A percentile compares a stretch with the other conserved stretches of the same genome.
phyloP scores from a whole-genome alignment of 1,284 basidiomycete genomes.

The Coniferiporia sulphurascens region DNA sequence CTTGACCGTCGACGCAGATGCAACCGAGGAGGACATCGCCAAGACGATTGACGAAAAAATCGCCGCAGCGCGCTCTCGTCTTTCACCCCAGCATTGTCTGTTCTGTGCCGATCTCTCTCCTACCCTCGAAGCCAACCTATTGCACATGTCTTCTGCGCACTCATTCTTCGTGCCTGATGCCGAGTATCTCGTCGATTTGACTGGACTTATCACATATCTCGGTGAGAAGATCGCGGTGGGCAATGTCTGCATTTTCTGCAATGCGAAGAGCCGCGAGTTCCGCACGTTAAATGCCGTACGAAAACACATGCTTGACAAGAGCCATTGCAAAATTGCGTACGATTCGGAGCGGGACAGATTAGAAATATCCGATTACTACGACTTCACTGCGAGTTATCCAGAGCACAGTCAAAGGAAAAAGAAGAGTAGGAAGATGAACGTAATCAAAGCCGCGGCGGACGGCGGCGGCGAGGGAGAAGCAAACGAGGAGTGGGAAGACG shows the following conservation, averaged over 20 bases:
- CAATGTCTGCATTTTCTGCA: constrained; percentile 93
- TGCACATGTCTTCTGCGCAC: constrained; percentile 85
- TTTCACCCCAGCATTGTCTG: constrained; percentile 71
- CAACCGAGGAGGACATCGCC: constrained; percentile 47
- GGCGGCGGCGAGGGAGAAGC: constrained; percentile 32
- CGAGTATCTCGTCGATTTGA: constrained; percentile 82
- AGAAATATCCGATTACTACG: constrained; percentile 92
- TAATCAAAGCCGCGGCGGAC: not conserved
- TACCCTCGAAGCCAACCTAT: constrained; percentile 64
- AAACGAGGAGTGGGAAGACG: constrained; percentile 61
- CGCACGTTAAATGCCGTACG: constrained; percentile 78
- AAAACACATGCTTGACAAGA: constrained; percentile 92
- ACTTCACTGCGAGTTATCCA: constrained; percentile 82
- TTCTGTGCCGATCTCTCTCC: constrained; percentile 69
- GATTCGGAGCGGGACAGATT: constrained; percentile 76
- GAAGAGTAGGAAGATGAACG: constrained; percentile 24
- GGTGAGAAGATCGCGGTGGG: constrained; percentile 92
- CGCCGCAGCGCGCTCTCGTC: constrained; percentile 64
- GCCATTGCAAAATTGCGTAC: constrained; percentile 95
- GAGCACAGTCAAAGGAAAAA: constrained; percentile 37
- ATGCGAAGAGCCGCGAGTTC: constrained; percentile 74
- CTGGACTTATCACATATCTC: constrained; percentile 82
- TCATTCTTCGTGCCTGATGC: constrained; percentile 97
- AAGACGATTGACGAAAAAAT: constrained; percentile 71
- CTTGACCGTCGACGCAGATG: constrained; percentile 38